Conservation (phyloP, 2,329 filamentous ascomycete species). For the Cytospora schulzeri region DNA sequence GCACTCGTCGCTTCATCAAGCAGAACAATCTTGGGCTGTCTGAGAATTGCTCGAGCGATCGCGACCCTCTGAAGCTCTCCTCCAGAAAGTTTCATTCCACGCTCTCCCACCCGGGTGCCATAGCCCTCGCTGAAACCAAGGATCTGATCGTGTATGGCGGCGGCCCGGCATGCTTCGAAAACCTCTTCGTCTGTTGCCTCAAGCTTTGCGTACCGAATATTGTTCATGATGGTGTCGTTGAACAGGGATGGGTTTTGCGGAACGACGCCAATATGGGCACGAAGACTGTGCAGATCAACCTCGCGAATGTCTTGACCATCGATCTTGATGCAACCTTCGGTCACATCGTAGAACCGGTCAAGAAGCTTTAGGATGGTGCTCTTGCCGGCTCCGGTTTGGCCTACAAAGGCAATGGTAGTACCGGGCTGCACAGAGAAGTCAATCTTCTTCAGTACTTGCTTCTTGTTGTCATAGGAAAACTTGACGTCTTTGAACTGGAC, state of each 20-base stretch:
- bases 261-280: constrained; percentile 57
- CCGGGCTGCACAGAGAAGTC: constrained; percentile 53
- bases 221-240: constrained; percentile 61
- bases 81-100: constrained; percentile 63
- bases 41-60: constrained; percentile 72
- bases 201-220: constrained; percentile 58
- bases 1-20: constrained; percentile 80
- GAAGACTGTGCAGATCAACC: constrained; percentile 54
- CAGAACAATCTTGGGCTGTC: constrained; percentile 73
- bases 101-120: constrained; percentile 52
- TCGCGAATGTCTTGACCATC: constrained; percentile 60
- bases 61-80: constrained; percentile 69
- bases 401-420: constrained; percentile 51
- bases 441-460: constrained; percentile 57
- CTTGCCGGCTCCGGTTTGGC: constrained; percentile 61
- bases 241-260: constrained; percentile 60
- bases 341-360: constrained; percentile 61
- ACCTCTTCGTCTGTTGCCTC: constrained; percentile 58
- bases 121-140: constrained; percentile 55
- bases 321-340: constrained; percentile 53
- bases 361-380: constrained; percentile 61
- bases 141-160: constrained; percentile 62
- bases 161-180: constrained; percentile 55
- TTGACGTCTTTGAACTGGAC: constrained; percentile 58
- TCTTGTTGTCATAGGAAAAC: constrained; percentile 63